Evolutionary conservation across 495 filamentous ascomycete species (phyloP), one percentile per base, ranked within the genome.

Genomic region (Penicillium odoratum): DNA sequence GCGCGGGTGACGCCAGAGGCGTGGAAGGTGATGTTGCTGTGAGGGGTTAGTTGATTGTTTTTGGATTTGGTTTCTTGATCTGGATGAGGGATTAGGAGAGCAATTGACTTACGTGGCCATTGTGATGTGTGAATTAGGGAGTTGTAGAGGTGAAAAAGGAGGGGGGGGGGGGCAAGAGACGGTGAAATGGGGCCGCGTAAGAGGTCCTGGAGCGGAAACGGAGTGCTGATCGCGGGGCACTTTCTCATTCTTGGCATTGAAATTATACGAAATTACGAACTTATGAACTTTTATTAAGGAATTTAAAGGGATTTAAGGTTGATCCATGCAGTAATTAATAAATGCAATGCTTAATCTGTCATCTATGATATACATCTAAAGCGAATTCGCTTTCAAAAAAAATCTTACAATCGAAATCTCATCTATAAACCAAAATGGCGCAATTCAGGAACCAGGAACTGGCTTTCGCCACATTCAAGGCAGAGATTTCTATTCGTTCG

Each of bases 1-100:
- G 74, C 69, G 69, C 90, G 91, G 50, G 91, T 90, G 64, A 98
- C 86, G 65, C 88, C 90, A 64, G 87, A 87, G 40, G 91, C 83
- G 83, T 98, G 94, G 92, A 90, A 98, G 76, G 94, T 98, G 74
- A 98, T 96, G 84, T 98, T 98, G 61, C 94, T 98, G 56, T 10
- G 44, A 38, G 48, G 53, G 16, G 51, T 54, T 59, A 58, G 50
- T 60, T 25, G 48, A 46, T 61, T 0, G 49, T 15, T 16, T 10
- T 56, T 29, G 34, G 36, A 31, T 47, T 47, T 21, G 21, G 47
- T 49, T 28, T 58, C 51, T 51, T 55, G 28, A 7, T 15, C 45
- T 29, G 16, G 28, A 21, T 28, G 11, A 48, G 48, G 50, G 38
- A 16, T 18, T 21, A 26, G 7, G 7, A 58, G 55, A 10, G 8